Evolutionary conservation across 192 early-diverging fungal species (phyloP).

Genomic region (Linnemannia zychae): DNA sequence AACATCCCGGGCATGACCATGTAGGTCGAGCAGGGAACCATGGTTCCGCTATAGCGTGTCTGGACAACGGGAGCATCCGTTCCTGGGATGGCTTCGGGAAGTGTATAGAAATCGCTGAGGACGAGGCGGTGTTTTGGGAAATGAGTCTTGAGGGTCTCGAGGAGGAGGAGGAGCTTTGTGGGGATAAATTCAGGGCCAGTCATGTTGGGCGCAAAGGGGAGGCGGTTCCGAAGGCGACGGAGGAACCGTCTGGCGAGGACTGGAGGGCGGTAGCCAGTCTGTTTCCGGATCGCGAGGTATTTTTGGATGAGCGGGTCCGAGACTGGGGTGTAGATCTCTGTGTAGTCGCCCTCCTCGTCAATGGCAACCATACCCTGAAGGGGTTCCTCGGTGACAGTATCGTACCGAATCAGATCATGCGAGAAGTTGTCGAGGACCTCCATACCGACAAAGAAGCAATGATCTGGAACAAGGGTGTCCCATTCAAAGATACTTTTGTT

Average conservation of each 20-base stretch:
- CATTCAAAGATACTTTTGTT: conserved; percentile 96
- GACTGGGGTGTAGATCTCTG: conserved; percentile 87
- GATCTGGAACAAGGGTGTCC: conserved; percentile 73
- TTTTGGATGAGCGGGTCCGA: conserved; percentile 81
- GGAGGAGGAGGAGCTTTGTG: conserved; percentile 81
- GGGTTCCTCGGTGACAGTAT: conserved; percentile 76
- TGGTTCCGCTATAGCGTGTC: conserved; percentile 88
- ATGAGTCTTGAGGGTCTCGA: conserved; percentile 79
- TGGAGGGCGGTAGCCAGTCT: conserved; percentile 75
- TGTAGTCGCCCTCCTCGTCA: conserved; percentile 86
- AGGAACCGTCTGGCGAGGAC: conserved; percentile 62
- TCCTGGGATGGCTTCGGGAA: conserved; percentile 89
- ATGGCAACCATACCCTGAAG: conserved; percentile 87
- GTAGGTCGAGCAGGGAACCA: conserved; percentile 96
- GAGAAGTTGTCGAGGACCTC: conserved; percentile 99
- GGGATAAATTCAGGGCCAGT: conserved; percentile 91
- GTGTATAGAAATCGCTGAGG: conserved; percentile 88
- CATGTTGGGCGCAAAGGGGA: conserved; percentile 92
- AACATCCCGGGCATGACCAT: conserved; percentile 99
- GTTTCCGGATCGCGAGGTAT: conserved; percentile 74
- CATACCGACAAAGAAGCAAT: conserved; percentile 96
- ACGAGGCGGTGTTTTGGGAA: conserved; percentile 93
- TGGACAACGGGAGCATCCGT: conserved; percentile 95
- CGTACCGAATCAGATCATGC: conserved; percentile 95
- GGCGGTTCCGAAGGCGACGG: conserved; percentile 65